phyloP scores from a whole-genome alignment of 2,329 filamentous ascomycete species.

The Neobulgaria alba region DNA sequence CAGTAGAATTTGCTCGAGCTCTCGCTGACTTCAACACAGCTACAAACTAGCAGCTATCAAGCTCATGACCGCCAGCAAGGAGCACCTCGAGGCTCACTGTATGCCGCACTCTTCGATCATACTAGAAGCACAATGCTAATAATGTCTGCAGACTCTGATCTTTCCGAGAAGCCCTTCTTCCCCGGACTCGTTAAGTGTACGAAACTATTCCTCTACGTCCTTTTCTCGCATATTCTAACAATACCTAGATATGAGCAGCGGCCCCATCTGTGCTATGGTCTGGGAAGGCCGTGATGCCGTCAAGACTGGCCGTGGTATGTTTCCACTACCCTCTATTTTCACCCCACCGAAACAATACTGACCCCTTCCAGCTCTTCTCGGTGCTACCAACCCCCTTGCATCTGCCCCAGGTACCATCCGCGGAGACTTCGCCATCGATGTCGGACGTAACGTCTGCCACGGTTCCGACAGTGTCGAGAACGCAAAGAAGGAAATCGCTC shows the following conservation, averaged over 20 bases:
- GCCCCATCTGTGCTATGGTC: constrained; percentile 98
- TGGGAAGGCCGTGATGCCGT: constrained; percentile 98
- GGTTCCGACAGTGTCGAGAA: constrained; percentile 97
- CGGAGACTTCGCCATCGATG: constrained; percentile 74
- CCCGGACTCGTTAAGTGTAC: constrained; percentile 82
- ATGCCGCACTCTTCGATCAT: constrained; percentile 33
- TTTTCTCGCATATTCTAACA: constrained; percentile 19
- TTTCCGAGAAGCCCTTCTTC: constrained; percentile 96
- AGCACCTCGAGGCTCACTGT: constrained; percentile 97
- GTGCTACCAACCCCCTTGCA: constrained; percentile 96
- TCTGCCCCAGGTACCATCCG: constrained; percentile 97
- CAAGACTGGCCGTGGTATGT: constrained; percentile 90
- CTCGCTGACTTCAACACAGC: constrained; percentile 36
- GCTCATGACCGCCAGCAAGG: constrained; percentile 79
- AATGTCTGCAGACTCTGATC: constrained; percentile 59
- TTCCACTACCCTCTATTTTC: constrained; percentile 3
- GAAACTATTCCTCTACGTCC: constrained; percentile 30
- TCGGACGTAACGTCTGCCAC: constrained; percentile 99
- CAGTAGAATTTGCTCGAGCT: background rate
- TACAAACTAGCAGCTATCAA: constrained; percentile 99
- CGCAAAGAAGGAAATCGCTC: constrained; percentile 98
- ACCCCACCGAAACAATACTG: constrained; percentile 8
- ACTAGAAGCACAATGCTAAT: constrained; percentile 24
- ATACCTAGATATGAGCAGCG: constrained; percentile 79
- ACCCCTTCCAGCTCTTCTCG: constrained; percentile 62